Evolutionary conservation across 768 basidiomycete genomes (phyloP), one percentile per base, ranked within the genome.

Genomic region (Russula emetica): DNA sequence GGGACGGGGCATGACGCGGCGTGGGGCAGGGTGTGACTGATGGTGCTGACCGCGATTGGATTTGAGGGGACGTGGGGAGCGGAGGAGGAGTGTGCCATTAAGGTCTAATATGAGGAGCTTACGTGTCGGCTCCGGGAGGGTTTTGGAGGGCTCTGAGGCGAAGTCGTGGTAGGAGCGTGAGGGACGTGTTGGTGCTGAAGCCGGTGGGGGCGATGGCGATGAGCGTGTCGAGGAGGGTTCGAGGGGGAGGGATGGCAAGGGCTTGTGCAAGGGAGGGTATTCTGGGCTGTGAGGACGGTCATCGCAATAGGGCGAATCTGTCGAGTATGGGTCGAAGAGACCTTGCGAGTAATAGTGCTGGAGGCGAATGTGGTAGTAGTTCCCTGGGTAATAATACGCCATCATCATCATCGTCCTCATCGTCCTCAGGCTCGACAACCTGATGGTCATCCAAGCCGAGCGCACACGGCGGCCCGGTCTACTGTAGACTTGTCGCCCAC

Each of bases 101-200:
- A 90, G 76, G 71, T 92, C 90, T 8, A 92, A 79, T 5, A 92
- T 79, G 55, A 92, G 78, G 1, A 92, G 80, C 70, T 91, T 92
- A 26, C 85, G 80, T 5, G 71, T 22, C 0, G 76, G 74, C 7
- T 74, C 69, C 0, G 65, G 30, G 38, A 77, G 60, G 0, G 61
- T 34, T 18, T 65, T 38, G 1, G 80, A 78, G 1, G 73, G 66
- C 34, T 69, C 40, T 8, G 67, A 59, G 10, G 78, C 69, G 42
- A 76, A 50, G 5, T 74, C 61, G 57, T 82, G 71, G 62, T 82
- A 82, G 22, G 34, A 69, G 4, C 72, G 63, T 3, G 74, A 77
- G 0, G 80, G 80, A 14, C 44, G 20, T 22, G 24, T 13, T 11
- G 51, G 47, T 14, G 13, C 18, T 36, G 51, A 3, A 20, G 32